Evolutionary conservation across 2,329 filamentous ascomycete species (phyloP), one percentile per base, ranked within the genome.

Genomic region (Daldinia sp.): DNA sequence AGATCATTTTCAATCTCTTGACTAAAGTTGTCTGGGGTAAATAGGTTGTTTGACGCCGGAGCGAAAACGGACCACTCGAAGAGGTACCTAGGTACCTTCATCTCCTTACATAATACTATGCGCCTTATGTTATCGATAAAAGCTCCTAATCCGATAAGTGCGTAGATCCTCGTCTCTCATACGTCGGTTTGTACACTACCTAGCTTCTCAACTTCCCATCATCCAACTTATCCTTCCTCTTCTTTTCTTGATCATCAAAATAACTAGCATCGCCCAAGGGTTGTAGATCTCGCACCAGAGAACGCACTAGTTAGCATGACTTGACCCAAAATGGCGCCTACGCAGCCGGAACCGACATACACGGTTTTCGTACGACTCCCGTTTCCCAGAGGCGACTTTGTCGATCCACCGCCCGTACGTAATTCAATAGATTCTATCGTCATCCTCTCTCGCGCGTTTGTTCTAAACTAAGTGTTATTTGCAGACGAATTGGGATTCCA

Each of bases 311-410:
- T 50, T 63, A 68, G 39, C 43, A 72, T 66, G 59, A 63, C 54
- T 63, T 68, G 60, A 66, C 47, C 6, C 48, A 39, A 66, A 13
- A 70, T 74, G 71, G 68, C 72, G 30, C 71, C 71, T 52, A 53
- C 62, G 58, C 66, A 70, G 19, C 45, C 85, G 78, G 83, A 87
- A 55, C 83, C 84, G 41, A 82, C 77, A 32, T 89, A 87, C 75
- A 96, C 92, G 11, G 89, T 96, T 62, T 92, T 96, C 72, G 87
- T 99, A 67, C 86, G 94, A 66, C 85, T 98, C n/a, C 95, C 95
- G 21, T 96, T 97, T 73, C 87, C 90, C 32, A 87, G 95, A 58
- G 90, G 91, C 37, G 88, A 91, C 72, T 99, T 99, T 79, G 86
- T 94, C 64, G 94, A 99, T 77, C 95, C 95, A 59, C 91, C 92